A percentile compares a stretch with the other conserved stretches of the same genome.
Conservation (phyloP, 352 stramenopile genomes). For the Pythium guiyangense region DNA sequence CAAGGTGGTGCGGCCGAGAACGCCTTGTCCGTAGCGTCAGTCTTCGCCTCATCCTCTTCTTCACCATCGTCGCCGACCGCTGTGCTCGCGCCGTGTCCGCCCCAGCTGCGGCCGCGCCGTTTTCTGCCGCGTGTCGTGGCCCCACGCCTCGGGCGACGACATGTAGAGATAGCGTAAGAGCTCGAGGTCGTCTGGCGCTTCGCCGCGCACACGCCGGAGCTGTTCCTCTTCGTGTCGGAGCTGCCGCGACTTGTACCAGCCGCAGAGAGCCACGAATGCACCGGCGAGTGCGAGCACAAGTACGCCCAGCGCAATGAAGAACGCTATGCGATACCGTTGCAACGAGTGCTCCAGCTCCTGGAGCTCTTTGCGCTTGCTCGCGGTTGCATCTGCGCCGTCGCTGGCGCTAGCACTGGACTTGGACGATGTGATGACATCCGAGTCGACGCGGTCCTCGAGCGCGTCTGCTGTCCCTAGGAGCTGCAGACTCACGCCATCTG, state of each 20-base stretch:
- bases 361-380: slow-evolving; percentile 2
- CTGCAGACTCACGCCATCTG: slow-evolving; percentile 4
- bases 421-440: not conserved
- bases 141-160: slow-evolving; percentile 18
- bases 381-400: not conserved
- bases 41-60: slow-evolving; percentile 4
- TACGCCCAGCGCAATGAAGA: slow-evolving; percentile 23
- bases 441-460: not conserved
- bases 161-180: slow-evolving; percentile 38
- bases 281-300: slow-evolving; percentile 12
- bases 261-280: slow-evolving; percentile 7
- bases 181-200: slow-evolving; percentile 34
- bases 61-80: not conserved
- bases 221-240: slow-evolving; percentile 26
- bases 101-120: not conserved
- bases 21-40: not conserved
- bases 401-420: not conserved
- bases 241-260: slow-evolving; percentile 11
- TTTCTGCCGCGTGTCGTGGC: not conserved
- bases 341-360: slow-evolving; percentile 17
- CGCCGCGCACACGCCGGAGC: slow-evolving; percentile 34
- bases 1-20: not conserved
- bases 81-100: not conserved
- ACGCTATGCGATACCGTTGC: slow-evolving; percentile 23
- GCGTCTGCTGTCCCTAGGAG: slow-evolving; percentile 1